Base-by-base conservation (phyloP, 805 yeast species). In the Metschnikowia santaceciliae region DNA sequence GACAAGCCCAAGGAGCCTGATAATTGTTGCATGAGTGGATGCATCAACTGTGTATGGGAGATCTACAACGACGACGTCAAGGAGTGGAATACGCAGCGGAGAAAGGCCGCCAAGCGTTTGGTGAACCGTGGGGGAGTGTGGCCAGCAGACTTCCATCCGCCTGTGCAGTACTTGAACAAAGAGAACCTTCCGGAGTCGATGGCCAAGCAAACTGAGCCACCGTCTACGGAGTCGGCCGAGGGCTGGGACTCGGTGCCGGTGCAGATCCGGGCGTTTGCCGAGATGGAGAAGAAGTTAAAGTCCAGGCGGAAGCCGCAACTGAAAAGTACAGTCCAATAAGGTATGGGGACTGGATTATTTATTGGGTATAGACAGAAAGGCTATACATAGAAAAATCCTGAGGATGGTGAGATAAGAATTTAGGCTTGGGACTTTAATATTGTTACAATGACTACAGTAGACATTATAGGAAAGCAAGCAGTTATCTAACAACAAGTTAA, bases 21-120 rank as follows among this genome's bases (percentile, higher is more conserved):
- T 59, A 90, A 92, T 66, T 92, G 99, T 67, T 92, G 99, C 68
- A 90, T 90, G 96, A 84, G 94, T 51, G 99, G 99, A 1, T 92
- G 99, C 67, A 83, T 89, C 32, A 90, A 92, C 68, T 92, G 99
- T 67, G 98, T 92, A 1, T 94, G 98, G 98, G 97, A 91, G 60
- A 71, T 88, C 49, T 92, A 82, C 65, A 84, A 86, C 57, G 97
- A 92, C 48, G 98, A 94, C 64, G 61, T 91, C 46, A 84, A 82
- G 55, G 89, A 89, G 33, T 94, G 97, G 96, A 81, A 83, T 60
- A 63, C 55, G 1, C 68, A 74, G 61, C 72, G 96, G 17, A 69
- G 68, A 36, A 65, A 74, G 50, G 97, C 96, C 0, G 86, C 77
- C 0, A 42, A 57, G 5, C 60, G 58, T 14, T 63, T 81, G 46